These are phyloP conservation scores for Colletotrichum limetticola DNA, from an alignment of 2,329 filamentous ascomycete genomes.

Conservation along the genomic window DNA sequence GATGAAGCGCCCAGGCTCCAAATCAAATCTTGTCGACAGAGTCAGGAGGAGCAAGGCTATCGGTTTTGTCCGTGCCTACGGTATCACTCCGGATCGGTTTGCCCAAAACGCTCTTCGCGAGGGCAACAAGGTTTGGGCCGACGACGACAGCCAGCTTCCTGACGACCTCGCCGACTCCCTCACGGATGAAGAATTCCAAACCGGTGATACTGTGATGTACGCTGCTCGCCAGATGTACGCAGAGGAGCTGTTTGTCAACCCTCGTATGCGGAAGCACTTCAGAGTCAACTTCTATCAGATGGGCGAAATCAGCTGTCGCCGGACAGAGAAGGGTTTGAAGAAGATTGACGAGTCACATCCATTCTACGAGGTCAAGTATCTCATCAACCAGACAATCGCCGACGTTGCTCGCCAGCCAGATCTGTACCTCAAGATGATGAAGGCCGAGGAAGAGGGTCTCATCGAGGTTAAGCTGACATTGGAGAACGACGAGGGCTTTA, in stretches of 20 bases:
- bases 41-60: constrained; percentile 84
- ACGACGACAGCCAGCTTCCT: constrained; percentile 83
- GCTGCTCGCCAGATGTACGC: constrained; percentile 89
- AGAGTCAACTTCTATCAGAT: constrained; percentile 85
- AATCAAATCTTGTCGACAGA: constrained; percentile 83
- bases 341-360: constrained; percentile 95
- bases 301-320: constrained; percentile 85
- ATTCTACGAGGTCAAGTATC: constrained; percentile 98
- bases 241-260: constrained; percentile 89
- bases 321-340: constrained; percentile 93
- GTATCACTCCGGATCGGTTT: constrained; percentile 88
- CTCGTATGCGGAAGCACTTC: constrained; percentile 89
- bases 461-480: constrained; percentile 86
- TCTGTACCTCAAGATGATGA: constrained; percentile 95
- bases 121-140: constrained; percentile 82
- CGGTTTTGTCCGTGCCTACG: constrained; percentile 86
- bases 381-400: constrained; percentile 86
- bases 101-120: constrained; percentile 86
- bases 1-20: constrained; percentile 83
- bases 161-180: constrained; percentile 88
- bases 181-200: constrained; percentile 78
- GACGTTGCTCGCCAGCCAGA: constrained; percentile 88
- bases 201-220: constrained; percentile 78
- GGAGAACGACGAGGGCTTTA: constrained; percentile 80
- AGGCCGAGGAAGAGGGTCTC: constrained; percentile 92